Evolutionary conservation across 2,329 filamentous ascomycete species (phyloP).

Genomic region (Cladobotryum protrusum): DNA sequence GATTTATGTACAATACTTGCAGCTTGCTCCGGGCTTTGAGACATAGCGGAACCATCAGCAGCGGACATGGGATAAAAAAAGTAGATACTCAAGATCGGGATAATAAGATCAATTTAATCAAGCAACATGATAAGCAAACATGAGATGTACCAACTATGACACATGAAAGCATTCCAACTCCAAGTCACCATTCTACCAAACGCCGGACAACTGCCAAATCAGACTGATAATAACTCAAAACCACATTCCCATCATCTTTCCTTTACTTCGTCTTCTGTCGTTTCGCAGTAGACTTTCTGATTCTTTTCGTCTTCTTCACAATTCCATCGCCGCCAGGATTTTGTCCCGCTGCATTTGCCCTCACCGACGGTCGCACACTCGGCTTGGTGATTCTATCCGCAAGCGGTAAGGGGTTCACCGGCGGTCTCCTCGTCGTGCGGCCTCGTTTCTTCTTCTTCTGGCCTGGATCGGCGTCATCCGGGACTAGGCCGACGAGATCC

Average conservation of each 20-base stretch:
- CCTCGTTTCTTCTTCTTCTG: conserved; percentile 8
- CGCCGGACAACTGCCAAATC: not conserved
- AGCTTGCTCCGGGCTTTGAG: not conserved
- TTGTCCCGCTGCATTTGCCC: not conserved
- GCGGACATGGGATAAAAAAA: too few species aligned
- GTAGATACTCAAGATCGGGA: too few species aligned
- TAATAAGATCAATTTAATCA: not conserved
- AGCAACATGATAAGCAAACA: not conserved
- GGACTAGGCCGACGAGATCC: conserved; percentile 15
- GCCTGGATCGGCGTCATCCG: not conserved
- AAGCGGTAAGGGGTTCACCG: not conserved
- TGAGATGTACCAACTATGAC: not conserved
- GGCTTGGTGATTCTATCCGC: not conserved
- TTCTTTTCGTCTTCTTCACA: not conserved
- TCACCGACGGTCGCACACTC: not conserved
- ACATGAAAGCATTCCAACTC: not conserved
- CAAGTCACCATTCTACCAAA: not conserved
- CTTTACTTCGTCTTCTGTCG: conserved; percentile 5
- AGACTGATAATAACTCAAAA: not conserved
- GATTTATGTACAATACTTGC: not conserved
- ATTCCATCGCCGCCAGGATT: not conserved
- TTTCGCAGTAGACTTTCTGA: conserved; percentile 3
- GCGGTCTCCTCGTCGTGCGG: not conserved
- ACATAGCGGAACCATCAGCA: not conserved
- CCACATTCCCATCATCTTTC: not conserved